Base-by-base conservation (phyloP, 495 filamentous ascomycete genomes). In the Penicillium desertorum region DNA sequence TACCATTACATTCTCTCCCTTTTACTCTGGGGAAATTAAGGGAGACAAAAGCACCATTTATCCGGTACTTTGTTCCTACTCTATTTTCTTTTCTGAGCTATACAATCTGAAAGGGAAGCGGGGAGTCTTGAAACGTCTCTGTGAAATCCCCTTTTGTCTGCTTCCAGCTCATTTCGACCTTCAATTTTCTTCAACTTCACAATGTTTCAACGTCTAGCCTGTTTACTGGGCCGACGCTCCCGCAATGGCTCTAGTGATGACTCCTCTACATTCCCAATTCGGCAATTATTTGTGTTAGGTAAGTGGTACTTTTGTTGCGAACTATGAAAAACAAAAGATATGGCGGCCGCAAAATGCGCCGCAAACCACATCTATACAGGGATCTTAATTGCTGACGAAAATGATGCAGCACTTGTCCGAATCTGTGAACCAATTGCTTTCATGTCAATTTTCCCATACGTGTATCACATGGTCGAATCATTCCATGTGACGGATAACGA, bases 391-490 rank as follows among this genome's bases (percentile, higher is more conserved):
- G 66, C 76, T 83, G 64, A 83, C 73, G 61, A 55, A 49, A 4
- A 45, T 54, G 39, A 48, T 48, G 64, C 62, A 98, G 94, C 92
- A 34, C 73, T 96, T 60, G 95, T 91, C 69, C 86, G 94, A 63
- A 95, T 99, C 72, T 96, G 91, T 79, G 94, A 99, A 72, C 94
- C 94, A 45, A 96, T 99, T 71, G 95, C 94, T 10, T 98, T 99
- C 81, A 98, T 96, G 89, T 96, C 92, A 49, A 96, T 99, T 62
- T 98, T 99, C 68, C 95, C 94, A 4, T 99, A 99, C 69, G 92
- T 93, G 66, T 99, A 96, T 76, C 94, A 87, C 77, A 99, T 99
- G 94, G 89, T 98, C 46, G 80, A 89, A 62, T 90, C 89, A 36
- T 99, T 99, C 74, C 77, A 89, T 61, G 86, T 94, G 71, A 89